Conservation (phyloP, 306 rosid species). For the Vigna reflexopilosa region DNA sequence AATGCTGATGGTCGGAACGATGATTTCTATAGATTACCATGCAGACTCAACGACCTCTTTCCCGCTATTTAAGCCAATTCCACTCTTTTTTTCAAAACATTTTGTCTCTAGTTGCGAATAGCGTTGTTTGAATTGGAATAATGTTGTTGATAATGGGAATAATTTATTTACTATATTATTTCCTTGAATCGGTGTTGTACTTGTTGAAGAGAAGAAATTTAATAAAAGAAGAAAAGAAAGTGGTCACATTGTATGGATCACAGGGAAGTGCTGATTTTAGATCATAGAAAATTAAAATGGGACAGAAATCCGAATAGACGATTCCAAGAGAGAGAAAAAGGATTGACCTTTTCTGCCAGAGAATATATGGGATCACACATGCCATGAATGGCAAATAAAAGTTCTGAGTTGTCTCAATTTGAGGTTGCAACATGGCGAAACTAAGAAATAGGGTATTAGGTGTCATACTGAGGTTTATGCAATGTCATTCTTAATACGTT, state of each 20-base stretch:
- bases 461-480: slow-evolving; percentile 20
- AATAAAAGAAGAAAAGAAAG: not conserved
- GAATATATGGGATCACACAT: slow-evolving; percentile 22
- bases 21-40: slow-evolving; percentile 73
- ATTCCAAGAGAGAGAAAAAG: not conserved
- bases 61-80: slow-evolving; percentile 48
- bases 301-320: slow-evolving; percentile 1
- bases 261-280: slow-evolving; percentile 6
- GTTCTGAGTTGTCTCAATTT: slow-evolving; percentile 20
- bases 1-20: slow-evolving; percentile 62
- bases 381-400: slow-evolving; percentile 24
- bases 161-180: slow-evolving; percentile 6
- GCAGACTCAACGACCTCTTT: slow-evolving; percentile 56
- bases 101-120: not conserved
- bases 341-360: slow-evolving; percentile 42
- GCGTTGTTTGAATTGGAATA: slow-evolving; percentile 13
- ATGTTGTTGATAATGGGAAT: slow-evolving; percentile 15
- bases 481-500: slow-evolving; percentile 23
- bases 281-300: not conserved
- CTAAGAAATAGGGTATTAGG: slow-evolving; percentile 46
- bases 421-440: slow-evolving; percentile 34
- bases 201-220: not conserved
- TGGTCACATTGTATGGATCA: not conserved
- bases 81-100: not conserved
- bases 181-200: not conserved